Percentiles rank a stretch among this genome's conserved stretches.
phyloP scores from a whole-genome alignment of 1,284 basidiomycete genomes.

The Salmacisia buchloeana region DNA sequence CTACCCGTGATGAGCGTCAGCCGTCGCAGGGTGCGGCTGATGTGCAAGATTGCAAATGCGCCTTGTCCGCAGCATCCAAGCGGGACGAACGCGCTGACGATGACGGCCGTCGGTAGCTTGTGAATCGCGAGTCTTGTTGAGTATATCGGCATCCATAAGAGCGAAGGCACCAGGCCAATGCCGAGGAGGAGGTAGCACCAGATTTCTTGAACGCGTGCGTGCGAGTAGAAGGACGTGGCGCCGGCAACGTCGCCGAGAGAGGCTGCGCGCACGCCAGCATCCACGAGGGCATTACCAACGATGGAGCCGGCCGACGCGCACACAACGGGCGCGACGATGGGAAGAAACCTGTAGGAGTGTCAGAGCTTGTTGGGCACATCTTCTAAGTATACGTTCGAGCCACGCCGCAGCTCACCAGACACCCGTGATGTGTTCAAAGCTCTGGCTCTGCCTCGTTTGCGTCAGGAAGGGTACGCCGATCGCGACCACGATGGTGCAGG shows the following conservation, averaged over 20 bases:
- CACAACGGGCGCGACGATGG: conserved; percentile 67
- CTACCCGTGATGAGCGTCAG: not conserved
- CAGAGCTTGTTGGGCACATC: not conserved
- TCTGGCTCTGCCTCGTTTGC: conserved; percentile 63
- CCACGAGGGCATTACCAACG: conserved; percentile 55
- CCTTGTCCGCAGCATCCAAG: conserved; percentile 61
- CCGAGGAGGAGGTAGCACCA: conserved; percentile 4
- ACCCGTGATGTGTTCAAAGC: conserved; percentile 52
- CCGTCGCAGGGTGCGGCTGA: conserved; percentile 14
- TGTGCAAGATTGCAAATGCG: conserved; percentile 58
- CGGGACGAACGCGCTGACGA: conserved; percentile 62
- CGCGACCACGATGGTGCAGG: conserved; percentile 60
- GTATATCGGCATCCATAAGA: conserved; percentile 4
- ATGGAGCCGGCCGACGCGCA: conserved; percentile 63
- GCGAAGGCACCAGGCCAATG: not conserved
- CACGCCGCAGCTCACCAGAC: conserved; percentile 18
- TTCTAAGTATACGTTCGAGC: not conserved
- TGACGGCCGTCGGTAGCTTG: conserved; percentile 54
- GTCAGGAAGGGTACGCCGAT: conserved; percentile 66
- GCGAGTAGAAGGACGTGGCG: not conserved
- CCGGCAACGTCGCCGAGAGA: conserved; percentile 58
- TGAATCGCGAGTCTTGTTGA: conserved; percentile 18
- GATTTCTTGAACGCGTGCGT: not conserved
- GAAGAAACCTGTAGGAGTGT: conserved; percentile 55
- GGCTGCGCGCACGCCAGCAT: conserved; percentile 54